A percentile compares a stretch with the other conserved stretches of the same genome.
Evolutionary conservation across 2,329 filamentous ascomycete species (phyloP).

Genomic region (Rhynchosporium secalis): DNA sequence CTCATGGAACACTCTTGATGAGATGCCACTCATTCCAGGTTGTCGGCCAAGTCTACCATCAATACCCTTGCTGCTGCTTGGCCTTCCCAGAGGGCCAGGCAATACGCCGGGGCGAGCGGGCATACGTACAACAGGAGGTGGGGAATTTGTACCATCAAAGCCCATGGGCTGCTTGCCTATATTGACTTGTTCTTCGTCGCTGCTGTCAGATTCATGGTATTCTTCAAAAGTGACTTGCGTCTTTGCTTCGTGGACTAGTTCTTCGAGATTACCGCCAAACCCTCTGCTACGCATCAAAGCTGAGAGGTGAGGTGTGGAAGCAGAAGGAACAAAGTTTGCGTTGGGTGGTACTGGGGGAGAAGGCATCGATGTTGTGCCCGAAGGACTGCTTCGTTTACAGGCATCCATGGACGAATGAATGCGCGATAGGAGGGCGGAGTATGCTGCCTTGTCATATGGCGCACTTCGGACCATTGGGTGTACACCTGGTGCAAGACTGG

Average conservation of each 20-base stretch:
- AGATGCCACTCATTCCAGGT: constrained; percentile 44
- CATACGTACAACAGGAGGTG: constrained; percentile 51
- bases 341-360: constrained; percentile 36
- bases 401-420: constrained; percentile 55
- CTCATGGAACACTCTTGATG: constrained; percentile 42
- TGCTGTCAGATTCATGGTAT: constrained; percentile 57
- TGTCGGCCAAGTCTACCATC: constrained; percentile 36
- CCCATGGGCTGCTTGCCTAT: constrained; percentile 39
- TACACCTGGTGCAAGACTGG: constrained; percentile 47
- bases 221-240: constrained; percentile 53
- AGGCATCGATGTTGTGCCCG: constrained; percentile 50
- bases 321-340: constrained; percentile 51
- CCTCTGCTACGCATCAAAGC: constrained; percentile 62
- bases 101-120: constrained; percentile 59
- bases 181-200: constrained; percentile 44
- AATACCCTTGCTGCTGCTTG: constrained; percentile 60
- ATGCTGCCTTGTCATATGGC: constrained; percentile 54
- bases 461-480: constrained; percentile 63
- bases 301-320: constrained; percentile 67
- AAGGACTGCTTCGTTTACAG: constrained; percentile 53
- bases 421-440: constrained; percentile 51
- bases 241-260: constrained; percentile 61
- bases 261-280: constrained; percentile 60
- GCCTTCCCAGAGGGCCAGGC: constrained; percentile 49
- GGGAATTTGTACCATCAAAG: constrained; percentile 41